Evolutionary conservation across 2,329 filamentous ascomycete species (phyloP), one percentile per base, ranked within the genome.

Genomic region (Teratosphaeria gauchensis): DNA sequence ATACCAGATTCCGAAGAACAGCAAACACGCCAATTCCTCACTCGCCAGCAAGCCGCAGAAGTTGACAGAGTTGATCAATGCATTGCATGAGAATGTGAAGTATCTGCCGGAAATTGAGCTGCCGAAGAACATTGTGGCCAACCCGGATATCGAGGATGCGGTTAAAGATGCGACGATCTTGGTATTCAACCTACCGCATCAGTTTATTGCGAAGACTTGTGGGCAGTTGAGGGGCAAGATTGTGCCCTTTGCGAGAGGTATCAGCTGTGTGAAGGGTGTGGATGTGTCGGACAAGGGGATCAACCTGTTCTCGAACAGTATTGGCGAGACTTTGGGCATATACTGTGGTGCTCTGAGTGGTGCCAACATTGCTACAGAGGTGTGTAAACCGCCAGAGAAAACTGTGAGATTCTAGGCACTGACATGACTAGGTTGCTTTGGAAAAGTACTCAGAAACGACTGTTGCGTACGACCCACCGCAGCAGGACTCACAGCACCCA

Each of bases 371-470:
- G 94, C 95, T 55, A 89, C 83, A 65, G 95, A 99, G 75, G 94
- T 48, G 19, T 9, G 42, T n/a, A 21, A 6, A 9, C 1, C 19
- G 42, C 9, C 7, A 8, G 16, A 6, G 7, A n/a, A 9, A 7
- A 9, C 1, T 19, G 9, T 11, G 19, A 48, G 42, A 4, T 42
- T 48, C 16, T 48, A 48, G 42, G 42, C 42, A 48, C n/a, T 48
- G 42, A 48, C 42, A 8, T 48, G 42, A n/a, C n/a, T 48, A 48
- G 42, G 33, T 99, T 68, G 94, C 94, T 1, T 83, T 85, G 65
- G 94, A 96, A 79, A 96, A 96, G 74, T 97, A 90, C 83, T 96
- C 89, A 61, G 94, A 97, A 77, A 97, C 94, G 2, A 99, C 92
- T 24, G 87, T 99, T 61, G 94, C 92, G 53, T 99, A 99, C 74